Conservation (phyloP, 2,329 filamentous ascomycete genomes). For the Colletotrichum gigasporum region DNA sequence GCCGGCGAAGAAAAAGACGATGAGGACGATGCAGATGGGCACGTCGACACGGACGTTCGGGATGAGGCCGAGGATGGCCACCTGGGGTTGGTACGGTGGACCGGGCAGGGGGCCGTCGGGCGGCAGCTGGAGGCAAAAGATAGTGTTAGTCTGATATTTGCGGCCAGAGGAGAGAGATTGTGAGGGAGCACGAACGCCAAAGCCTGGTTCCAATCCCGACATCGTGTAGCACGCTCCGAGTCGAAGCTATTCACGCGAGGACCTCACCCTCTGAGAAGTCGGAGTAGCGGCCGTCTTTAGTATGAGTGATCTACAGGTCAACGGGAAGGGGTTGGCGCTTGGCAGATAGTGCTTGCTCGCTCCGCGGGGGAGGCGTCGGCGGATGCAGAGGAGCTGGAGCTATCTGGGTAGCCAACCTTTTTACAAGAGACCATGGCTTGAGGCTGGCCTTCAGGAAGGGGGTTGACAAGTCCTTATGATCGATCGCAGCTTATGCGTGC, state of each 20-base stretch:
- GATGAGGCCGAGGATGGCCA: constrained; percentile 63
- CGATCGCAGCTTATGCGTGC: background rate
- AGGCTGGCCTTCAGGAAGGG: background rate
- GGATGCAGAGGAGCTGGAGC: background rate
- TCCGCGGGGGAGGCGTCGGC: background rate
- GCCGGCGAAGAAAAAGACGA: constrained; percentile 64
- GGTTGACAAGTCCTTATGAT: constrained; percentile 22
- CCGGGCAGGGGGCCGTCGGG: constrained; percentile 32
- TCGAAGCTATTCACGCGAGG: too few species aligned
- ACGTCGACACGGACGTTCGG: constrained; percentile 69
- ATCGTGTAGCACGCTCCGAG: too few species aligned
- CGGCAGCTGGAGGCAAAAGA: background rate
- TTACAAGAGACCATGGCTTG: background rate
- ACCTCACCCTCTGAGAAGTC: too few species aligned
- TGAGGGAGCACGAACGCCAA: too few species aligned
- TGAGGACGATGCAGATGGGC: constrained; percentile 70
- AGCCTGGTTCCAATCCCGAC: too few species aligned
- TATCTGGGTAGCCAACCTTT: background rate
- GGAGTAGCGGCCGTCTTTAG: too few species aligned
- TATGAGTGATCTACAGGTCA: too few species aligned
- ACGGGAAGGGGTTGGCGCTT: background rate
- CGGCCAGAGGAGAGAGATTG: too few species aligned
- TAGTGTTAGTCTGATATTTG: background rate
- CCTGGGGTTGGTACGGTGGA: constrained; percentile 49
- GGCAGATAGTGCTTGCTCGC: background rate